phyloP scores from a whole-genome alignment of 352 stramenopile genomes.

The Pythium coloratum region DNA sequence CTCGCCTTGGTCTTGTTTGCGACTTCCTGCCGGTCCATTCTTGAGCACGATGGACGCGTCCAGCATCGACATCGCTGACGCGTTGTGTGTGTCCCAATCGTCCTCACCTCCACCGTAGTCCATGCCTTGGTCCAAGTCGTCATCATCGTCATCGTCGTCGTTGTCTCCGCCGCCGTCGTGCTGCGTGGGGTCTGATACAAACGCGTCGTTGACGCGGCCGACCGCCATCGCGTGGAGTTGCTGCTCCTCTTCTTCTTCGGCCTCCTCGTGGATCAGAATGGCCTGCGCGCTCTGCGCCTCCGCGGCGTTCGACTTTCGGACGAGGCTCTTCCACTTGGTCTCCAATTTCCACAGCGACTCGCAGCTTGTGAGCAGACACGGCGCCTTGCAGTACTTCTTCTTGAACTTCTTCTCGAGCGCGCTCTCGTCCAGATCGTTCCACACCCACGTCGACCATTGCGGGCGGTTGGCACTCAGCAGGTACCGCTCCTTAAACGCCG shows the following conservation, averaged over 20 bases:
- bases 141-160: slow-evolving; percentile 36
- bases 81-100: slow-evolving; percentile 35
- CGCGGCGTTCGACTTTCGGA: slow-evolving; percentile 46
- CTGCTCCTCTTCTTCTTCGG: slow-evolving; percentile 65
- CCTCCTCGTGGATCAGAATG: slow-evolving; percentile 66
- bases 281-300: slow-evolving; percentile 63
- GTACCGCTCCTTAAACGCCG: slow-evolving; percentile 64
- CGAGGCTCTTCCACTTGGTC: slow-evolving; percentile 61
- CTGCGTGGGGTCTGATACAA: slow-evolving; percentile 15
- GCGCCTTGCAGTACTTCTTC: slow-evolving; percentile 58
- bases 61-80: slow-evolving; percentile 12
- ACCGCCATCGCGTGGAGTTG: slow-evolving; percentile 48
- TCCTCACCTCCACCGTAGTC: slow-evolving; percentile 40
- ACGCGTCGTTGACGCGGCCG: slow-evolving; percentile 37
- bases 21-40: slow-evolving; percentile 8
- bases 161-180: slow-evolving; percentile 22
- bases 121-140: slow-evolving; percentile 34
- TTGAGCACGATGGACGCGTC: slow-evolving; percentile 19
- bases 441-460: slow-evolving; percentile 77
- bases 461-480: slow-evolving; percentile 44
- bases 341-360: slow-evolving; percentile 64
- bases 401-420: slow-evolving; percentile 61
- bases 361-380: slow-evolving; percentile 51
- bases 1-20: slow-evolving; percentile 14
- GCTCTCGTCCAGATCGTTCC: slow-evolving; percentile 52